phyloP scores from a whole-genome alignment of 441 rosid species.

The Erysimum cheiri region DNA sequence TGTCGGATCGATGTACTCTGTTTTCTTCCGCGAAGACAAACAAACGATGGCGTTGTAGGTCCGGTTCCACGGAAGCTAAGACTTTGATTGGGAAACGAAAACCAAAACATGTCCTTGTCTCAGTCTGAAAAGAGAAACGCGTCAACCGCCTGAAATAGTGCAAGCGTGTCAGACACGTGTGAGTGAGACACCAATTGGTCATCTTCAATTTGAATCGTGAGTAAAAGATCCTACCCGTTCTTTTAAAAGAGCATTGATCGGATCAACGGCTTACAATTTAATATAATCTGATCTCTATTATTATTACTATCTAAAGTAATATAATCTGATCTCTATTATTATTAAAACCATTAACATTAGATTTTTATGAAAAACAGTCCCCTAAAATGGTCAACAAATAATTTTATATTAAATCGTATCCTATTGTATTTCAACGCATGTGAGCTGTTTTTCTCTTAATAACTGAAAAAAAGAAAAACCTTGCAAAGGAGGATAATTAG shows the following conservation, averaged over 20 bases:
- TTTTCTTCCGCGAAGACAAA: not conserved
- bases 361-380: not conserved
- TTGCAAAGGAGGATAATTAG: not conserved
- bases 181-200: constrained; percentile 9
- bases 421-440: too few relatives aligned
- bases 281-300: not conserved
- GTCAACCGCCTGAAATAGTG: constrained; percentile 45
- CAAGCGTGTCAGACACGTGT: constrained; percentile 42
- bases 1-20: not conserved
- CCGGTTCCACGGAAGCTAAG: not conserved
- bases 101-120: too few relatives aligned
- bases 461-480: not conserved
- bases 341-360: not conserved
- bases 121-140: constrained; percentile 34
- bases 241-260: not conserved
- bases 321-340: not conserved
- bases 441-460: not conserved
- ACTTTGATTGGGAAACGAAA: not conserved
- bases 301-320: not conserved
- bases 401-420: too few relatives aligned
- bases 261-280: constrained; percentile 9
- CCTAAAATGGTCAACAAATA: not conserved
- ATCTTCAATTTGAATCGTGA: not conserved
- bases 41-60: constrained; percentile 16
- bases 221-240: constrained; percentile 15